Conservation (phyloP, 2,329 filamentous ascomycete species). For the Fusarium clavum region DNA sequence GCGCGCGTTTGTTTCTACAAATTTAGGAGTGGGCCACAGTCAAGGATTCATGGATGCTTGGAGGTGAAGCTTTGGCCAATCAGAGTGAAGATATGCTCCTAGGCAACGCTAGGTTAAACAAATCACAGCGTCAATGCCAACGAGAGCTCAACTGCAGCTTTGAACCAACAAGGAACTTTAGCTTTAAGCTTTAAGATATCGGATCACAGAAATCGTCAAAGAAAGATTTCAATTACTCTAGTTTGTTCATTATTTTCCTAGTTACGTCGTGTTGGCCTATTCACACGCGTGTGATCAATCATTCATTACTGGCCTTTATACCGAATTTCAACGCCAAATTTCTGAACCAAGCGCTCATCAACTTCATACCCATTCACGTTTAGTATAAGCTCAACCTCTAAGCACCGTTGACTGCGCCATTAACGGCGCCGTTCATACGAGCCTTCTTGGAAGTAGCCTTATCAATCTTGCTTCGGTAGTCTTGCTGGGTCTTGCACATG, state of each 20-base stretch:
- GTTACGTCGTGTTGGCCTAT: slow-evolving; percentile 5
- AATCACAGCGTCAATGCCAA: slow-evolving; percentile 6
- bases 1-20: slow-evolving; percentile 48
- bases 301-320: slow-evolving; percentile 31
- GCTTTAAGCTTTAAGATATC: background rate
- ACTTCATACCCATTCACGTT: slow-evolving; percentile 6
- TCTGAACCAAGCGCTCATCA: slow-evolving; percentile 20
- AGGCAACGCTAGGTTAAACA: slow-evolving; percentile 33
- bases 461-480: slow-evolving; percentile 84
- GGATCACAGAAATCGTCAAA: background rate
- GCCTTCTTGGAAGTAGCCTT: slow-evolving; percentile 60
- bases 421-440: slow-evolving; percentile 47
- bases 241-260: slow-evolving; percentile 16
- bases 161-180: background rate
- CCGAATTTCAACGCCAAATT: slow-evolving; percentile 25
- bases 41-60: slow-evolving; percentile 41
- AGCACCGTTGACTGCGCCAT: slow-evolving; percentile 49
- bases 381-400: slow-evolving; percentile 25
- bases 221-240: slow-evolving; percentile 24
- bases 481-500: slow-evolving; percentile 86
- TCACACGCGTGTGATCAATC: slow-evolving; percentile 23
- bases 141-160: slow-evolving; percentile 10
- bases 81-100: slow-evolving; percentile 26
- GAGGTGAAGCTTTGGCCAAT: slow-evolving; percentile 52
- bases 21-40: slow-evolving; percentile 49